Evolutionary conservation across 176 grass and related monocot species (phyloP).

Genomic region (Bonia amplexicaulis): DNA sequence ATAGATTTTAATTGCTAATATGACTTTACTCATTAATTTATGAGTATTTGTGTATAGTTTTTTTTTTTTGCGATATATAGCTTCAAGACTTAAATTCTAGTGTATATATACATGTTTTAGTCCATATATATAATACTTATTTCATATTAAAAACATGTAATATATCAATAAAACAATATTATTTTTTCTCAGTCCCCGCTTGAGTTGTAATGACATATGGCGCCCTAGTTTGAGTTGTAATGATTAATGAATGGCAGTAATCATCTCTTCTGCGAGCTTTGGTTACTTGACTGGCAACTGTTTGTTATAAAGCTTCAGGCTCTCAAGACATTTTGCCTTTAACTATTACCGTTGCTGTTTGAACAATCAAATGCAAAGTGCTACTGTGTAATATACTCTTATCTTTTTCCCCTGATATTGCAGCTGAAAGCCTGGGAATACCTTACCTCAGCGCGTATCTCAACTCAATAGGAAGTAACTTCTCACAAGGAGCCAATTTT

Average conservation of each 20-base stretch:
- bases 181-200: too few relatives aligned
- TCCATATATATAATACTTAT: too few relatives aligned
- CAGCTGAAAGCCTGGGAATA: conserved; percentile 68
- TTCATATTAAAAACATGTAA: too few relatives aligned
- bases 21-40: too few relatives aligned
- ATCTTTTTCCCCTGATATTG: background rate
- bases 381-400: background rate
- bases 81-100: too few relatives aligned
- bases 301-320: background rate
- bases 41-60: too few relatives aligned
- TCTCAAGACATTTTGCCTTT: background rate
- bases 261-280: background rate
- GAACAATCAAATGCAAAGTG: background rate
- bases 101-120: too few relatives aligned
- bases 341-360: background rate
- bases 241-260: background rate
- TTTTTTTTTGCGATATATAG: too few relatives aligned
- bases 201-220: too few relatives aligned
- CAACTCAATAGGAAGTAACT: conserved; percentile 79
- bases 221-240: too few relatives aligned
- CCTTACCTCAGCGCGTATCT: conserved; percentile 82
- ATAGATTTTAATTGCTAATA: too few relatives aligned
- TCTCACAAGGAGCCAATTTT: conserved; percentile 86
- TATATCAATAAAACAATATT: too few relatives aligned
- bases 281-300: background rate